Base-by-base conservation (phyloP, 768 basidiomycete genomes). In the Leccinum truebloodii region DNA sequence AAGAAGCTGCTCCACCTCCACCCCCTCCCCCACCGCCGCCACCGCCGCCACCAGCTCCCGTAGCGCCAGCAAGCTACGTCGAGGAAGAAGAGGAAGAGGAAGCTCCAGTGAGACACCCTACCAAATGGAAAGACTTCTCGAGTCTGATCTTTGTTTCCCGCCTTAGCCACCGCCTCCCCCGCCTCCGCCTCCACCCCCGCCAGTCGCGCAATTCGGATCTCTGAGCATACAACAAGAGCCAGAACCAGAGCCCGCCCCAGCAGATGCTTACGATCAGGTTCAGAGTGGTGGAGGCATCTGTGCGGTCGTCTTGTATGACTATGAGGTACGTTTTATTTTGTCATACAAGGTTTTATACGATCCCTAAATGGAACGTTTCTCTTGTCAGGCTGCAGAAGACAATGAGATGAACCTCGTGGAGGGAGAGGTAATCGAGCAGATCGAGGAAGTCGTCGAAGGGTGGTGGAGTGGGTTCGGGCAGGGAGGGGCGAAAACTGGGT, bases 401-500 rank as follows among this genome's bases (percentile, higher is more conserved):
- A 94, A 94, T 67, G 95, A 98, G 71, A 86, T 98, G 78, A 73
- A 73, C 59, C 80, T 97, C 24, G 64, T 77, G 1, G 94, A 96
- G 72, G 92, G 93, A 50, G 92, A 95, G 69, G 74, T 87, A 37
- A 85, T 97, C 53, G 85, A 89, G 58, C 84, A 90, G 63, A 86
- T 96, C 52, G 91, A 94, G 73, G 86, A 92, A 73, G 74, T 92
- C 16, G 92, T 89, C 65, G 90, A 92, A 65, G 91, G 92, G 6
- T 98, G 95, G 95, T 97, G 95, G 95, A 83, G 79, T 59, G 95
- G 93, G 22, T 78, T 86, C 53, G 87, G 86, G 32, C 75, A 80
- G 46, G 82, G 79, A 24, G 94, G 93, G 6, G 22, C 30, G 5
- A 88, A 89, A 77, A 79, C 75, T 6, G 95, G 95, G 8, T 73